Evolutionary conservation across 495 filamentous ascomycete genomes (phyloP), one percentile per base, ranked within the genome.

Genomic region (Melanomma pulvis-pyrius): DNA sequence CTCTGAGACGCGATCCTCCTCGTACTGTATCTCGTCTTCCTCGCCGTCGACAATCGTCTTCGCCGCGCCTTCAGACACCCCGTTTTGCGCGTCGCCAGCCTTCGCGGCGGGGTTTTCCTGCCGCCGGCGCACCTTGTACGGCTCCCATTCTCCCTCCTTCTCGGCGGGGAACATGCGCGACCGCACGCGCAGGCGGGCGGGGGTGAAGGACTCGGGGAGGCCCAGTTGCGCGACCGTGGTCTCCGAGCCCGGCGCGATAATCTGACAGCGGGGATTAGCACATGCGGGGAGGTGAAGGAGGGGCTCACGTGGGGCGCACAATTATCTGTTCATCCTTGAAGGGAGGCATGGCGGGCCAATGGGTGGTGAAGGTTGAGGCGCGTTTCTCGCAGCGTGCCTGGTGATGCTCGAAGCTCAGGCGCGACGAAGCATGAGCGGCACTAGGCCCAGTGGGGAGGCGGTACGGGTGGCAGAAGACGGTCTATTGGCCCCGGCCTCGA

Each of bases 231-330:
- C 96, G 75, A 96, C 86, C 65, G 92, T 97, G 61, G 89, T 92
- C 76, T 92, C 88, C 73, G 92, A 96, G 71, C 94, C 94, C 44
- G 96, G 94, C 76, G 90, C 91, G 80, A 98, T 93, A 77, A 98
- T 85, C 88, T 91, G 70, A n/a, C 29, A 22, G 24, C 29, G 28
- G 17, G 59, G 22, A 52, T 74, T 67, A 72, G 59, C 34, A 22
- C 7, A 39, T 32, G n/a, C 22, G n/a, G 28, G 24, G 12, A 28
- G 22, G 55, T 57, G 44, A 64, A 28, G 30, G 58, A 29, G 41
- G 51, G 26, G 30, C 12, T 62, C 34, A 56, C 44, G 60, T 54
- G 41, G 32, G 56, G 73, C 82, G 56, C 79, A 91, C 88, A 66
- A 91, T 77, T 61, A 91, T 82, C 73, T 90, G 87, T 74, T 91